Evolutionary conservation across 2,329 filamentous ascomycete genomes (phyloP), one percentile per base, ranked within the genome.

Genomic region (Xylaria sp.): DNA sequence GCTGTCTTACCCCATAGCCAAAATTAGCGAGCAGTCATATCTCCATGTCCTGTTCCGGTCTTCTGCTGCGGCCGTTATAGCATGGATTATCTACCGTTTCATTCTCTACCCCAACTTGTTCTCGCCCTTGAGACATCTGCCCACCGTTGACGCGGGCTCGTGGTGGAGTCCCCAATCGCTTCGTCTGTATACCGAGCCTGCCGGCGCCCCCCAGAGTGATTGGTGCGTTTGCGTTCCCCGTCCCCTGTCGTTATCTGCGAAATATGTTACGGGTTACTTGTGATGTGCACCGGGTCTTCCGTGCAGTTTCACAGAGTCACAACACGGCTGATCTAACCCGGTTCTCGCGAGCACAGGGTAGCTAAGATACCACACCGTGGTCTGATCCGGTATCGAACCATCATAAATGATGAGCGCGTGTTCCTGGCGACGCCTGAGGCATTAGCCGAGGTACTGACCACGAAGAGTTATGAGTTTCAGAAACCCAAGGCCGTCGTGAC

Each of bases 111-210:
- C 63, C 2, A 65, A 65, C 42, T 7, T 65, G n/a, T 54, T 65
- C 11, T 65, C 63, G 7, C 63, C 63, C 34, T 52, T 65, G 19
- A 65, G 63, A 11, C 61, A 63, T 11, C 16, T 65, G 35, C 63
- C 63, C 8, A 63, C 63, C 0, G 63, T 65, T 2, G 63, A 65
- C n/a, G 59, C 48, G n/a, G 30, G 55, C 9, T 18, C 54, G 7
- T 65, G 63, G 63, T 65, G 63, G 63, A 65, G 61, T 51, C 57
- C 54, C 49, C 53, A 63, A 23, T 61, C 60, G 18, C 34, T 58
- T 30, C 61, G 60, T 37, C 30, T 63, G 18, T 16, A 52, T 11
- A 5, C 16, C 9, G 63, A 65, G 46, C 37, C 60, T 6, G 58
- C 52, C 23, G 63, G 63, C 10, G 11, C 59, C 35, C 57, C 60